A percentile compares a stretch with the other conserved stretches of the same genome.
phyloP scores from a whole-genome alignment of 352 stramenopile genomes.

The Phytophthora tentaculata region DNA sequence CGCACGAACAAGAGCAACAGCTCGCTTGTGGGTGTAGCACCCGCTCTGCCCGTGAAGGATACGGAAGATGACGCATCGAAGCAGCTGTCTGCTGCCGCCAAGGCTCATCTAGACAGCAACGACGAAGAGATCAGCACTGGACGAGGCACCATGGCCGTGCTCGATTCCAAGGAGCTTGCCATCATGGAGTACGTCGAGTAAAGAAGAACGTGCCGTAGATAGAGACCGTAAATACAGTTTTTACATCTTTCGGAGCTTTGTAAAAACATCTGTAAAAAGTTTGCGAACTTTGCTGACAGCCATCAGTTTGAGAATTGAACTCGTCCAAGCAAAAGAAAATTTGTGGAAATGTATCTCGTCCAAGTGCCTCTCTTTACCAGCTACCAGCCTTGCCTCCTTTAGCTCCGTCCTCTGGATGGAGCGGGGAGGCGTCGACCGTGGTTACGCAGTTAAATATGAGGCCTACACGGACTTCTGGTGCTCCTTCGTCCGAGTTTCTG shows the following conservation, averaged over 20 bases:
- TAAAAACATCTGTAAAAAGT: slow-evolving; percentile 21
- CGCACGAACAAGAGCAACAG: slow-evolving; percentile 63
- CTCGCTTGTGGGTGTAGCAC: slow-evolving; percentile 59
- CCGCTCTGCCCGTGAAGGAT: slow-evolving; percentile 47
- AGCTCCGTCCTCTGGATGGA: slow-evolving; percentile 34
- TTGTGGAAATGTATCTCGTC: neutral
- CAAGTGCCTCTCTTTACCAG: slow-evolving; percentile 72
- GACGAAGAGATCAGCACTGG: slow-evolving; percentile 28
- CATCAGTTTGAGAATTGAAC: no score
- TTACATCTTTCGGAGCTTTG: no score
- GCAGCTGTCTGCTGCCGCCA: slow-evolving; percentile 30
- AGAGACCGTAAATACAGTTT: slow-evolving; percentile 28
- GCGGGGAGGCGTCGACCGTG: slow-evolving; percentile 27
- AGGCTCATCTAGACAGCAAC: slow-evolving; percentile 48
- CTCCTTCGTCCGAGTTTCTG: slow-evolving; percentile 39
- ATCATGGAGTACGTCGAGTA: slow-evolving; percentile 84
- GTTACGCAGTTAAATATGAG: slow-evolving; percentile 83
- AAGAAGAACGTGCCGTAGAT: slow-evolving; percentile 21
- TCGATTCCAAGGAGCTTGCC: slow-evolving; percentile 69
- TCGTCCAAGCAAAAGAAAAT: neutral
- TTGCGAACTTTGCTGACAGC: neutral
- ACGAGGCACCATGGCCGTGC: slow-evolving; percentile 39
- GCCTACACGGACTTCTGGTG: slow-evolving; percentile 55
- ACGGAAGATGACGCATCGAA: slow-evolving; percentile 25
- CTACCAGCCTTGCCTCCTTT: slow-evolving; percentile 49